Base-by-base conservation (phyloP, 1,284 basidiomycete species). In the Athelia psychrophila region DNA sequence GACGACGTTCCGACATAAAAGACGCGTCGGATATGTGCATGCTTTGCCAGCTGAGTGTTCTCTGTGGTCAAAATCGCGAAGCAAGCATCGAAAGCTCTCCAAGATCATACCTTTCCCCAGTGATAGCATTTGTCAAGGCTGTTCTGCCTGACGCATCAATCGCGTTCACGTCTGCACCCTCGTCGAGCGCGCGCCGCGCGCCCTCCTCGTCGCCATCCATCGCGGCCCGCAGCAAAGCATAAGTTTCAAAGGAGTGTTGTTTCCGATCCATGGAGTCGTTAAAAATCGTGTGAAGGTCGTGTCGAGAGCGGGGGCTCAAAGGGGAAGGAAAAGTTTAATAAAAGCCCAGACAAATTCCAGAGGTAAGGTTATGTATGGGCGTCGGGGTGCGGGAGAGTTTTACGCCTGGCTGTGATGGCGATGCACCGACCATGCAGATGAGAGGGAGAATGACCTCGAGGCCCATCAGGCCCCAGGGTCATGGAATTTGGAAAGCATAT, bases 1-100 rank as follows among this genome's bases (percentile, higher is more conserved):
- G 68, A 47, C 86, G 84, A 57, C 69, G 71, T 49, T 67, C 63
- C 0, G 79, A 79, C 74, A 80, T 74, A 58, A 80, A 80, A 3
- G 79, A 81, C 78, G 80, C 78, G 79, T 84, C 78, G 54, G 77
- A 80, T 72, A 81, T 78, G 78, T 88, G 78, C 46, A 83, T 69
- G 49, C 80, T 75, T 57, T 81, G 74, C 84, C 85, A 87, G 54
- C 84, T 88, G 61, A 24, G 45, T 23, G n/a, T 47, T 46, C 23
- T 44, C 54, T 20, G 52, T 47, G 54, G 49, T 48, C 38, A 6
- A 45, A 27, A 50, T 32, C 22, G 8, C 15, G 42, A 25, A 40
- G 20, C 5, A 19, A 32, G 19, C 30, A 22, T 42, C 53, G 36
- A 33, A 27, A 50, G 54, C 46, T 25, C n/a, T 36, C 44, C 35